These are phyloP conservation scores for Hanseniaspora taiwanica DNA, from an alignment of 805 yeast species.

Conservation along the genomic window DNA sequence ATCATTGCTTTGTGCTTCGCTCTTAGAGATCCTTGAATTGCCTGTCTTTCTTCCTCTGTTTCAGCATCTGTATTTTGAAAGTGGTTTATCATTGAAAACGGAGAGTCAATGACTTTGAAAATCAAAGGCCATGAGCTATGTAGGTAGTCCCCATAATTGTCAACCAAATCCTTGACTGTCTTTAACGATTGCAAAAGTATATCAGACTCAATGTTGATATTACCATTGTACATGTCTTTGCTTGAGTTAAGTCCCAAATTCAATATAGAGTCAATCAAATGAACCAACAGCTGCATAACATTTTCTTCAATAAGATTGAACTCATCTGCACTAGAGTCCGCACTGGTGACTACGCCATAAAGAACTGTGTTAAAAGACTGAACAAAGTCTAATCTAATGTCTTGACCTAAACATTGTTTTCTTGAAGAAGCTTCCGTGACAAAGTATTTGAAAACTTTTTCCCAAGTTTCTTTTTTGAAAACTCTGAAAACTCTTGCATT, in stretches of 20 bases:
- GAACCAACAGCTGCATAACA: slow-evolving; percentile 36
- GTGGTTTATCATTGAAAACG: slow-evolving; percentile 33
- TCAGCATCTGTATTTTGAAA: slow-evolving; percentile 14
- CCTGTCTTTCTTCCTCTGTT: slow-evolving; percentile 15
- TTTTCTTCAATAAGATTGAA: slow-evolving; percentile 28
- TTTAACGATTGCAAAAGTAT: slow-evolving; percentile 48
- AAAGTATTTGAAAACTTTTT: slow-evolving; percentile 31
- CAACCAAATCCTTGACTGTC: slow-evolving; percentile 60
- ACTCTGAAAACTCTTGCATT: slow-evolving; percentile 32
- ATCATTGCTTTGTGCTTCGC: slow-evolving; percentile 39
- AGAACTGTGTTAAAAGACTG: slow-evolving; percentile 40
- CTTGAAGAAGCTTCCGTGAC: slow-evolving; percentile 30
- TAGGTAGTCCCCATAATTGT: slow-evolving; percentile 56
- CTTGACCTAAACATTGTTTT: slow-evolving; percentile 27
- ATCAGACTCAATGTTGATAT: slow-evolving; percentile 47
- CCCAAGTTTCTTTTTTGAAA: slow-evolving; percentile 29
- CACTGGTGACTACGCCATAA: slow-evolving; percentile 17
- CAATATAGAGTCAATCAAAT: slow-evolving; percentile 31
- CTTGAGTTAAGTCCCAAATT: slow-evolving; percentile 13
- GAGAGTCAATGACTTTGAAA: slow-evolving; percentile 43
- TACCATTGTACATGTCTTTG: slow-evolving; percentile 24
- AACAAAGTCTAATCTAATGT: slow-evolving; percentile 35
- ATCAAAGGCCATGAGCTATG: slow-evolving; percentile 62
- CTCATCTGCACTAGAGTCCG: slow-evolving; percentile 11
- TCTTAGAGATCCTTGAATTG: slow-evolving; percentile 23